Evolutionary conservation across 2,329 filamentous ascomycete species (phyloP), one percentile per base, ranked within the genome.

Genomic region (Alternaria gansuensis): DNA sequence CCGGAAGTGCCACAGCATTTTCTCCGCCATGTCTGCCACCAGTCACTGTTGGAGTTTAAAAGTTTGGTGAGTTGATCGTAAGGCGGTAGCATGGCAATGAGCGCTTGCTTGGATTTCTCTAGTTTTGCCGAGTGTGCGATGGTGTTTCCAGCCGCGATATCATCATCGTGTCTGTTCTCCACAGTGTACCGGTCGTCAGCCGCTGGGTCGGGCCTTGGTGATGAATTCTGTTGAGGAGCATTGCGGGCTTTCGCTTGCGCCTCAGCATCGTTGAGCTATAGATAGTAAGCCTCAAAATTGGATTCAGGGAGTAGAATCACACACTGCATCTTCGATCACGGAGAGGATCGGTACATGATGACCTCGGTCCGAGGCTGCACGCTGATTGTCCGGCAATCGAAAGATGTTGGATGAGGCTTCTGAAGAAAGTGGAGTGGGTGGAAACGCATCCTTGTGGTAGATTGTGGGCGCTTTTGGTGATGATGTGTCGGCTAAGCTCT

Each of bases 21-120:
- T 54, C 75, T 72, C 31, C 77, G 75, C 73, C 77, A 81, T 24
- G 77, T 77, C 40, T 70, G 64, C 79, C 79, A 82, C 79, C 78
- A 81, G 11, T 74, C 72, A 26, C 75, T 70, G 51, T 80, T 78
- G 31, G 62, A 72, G 40, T 71, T 73, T 11, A 78, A 52, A 13
- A 76, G 67, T 26, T 68, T 70, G 24, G 67, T 66, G 17, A 78
- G 71, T 53, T 76, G 66, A 6, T 77, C 70, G 36, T 70, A 73
- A 2, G 75, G 61, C 14, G 77, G 77, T 7, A 79, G 68, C 54
- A 72, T 67, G 5, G 67, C 66, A 24, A 78, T 64, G 1, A 79
- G 65, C 17, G 68, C 75, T 58, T 76, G 67, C 53, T 77, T 78
- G 10, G 70, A 72, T 23, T 69, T 72, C 34, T 78, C 76, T 51